Percentiles rank a stretch among this genome's conserved stretches.
Conservation (phyloP, 495 filamentous ascomycete species). For the Letharia columbiana region DNA sequence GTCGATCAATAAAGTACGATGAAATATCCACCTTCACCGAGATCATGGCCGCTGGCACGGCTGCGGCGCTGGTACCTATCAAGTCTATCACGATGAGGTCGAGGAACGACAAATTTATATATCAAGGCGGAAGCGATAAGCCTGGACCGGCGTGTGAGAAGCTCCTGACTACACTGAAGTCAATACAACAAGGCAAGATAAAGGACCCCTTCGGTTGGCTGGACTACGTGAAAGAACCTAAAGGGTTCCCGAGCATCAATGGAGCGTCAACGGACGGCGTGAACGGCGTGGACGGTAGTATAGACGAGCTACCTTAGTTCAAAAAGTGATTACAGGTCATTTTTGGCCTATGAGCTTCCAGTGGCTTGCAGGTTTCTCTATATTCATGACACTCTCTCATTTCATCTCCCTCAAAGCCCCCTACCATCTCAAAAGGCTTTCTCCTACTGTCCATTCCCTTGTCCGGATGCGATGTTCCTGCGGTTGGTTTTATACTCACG, state of each 20-base stretch:
- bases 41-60: slow-evolving; percentile 86
- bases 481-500: background rate
- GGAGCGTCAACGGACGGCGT: slow-evolving; percentile 3
- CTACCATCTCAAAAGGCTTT: background rate
- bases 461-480: background rate
- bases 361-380: background rate
- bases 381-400: background rate
- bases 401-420: background rate
- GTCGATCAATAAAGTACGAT: slow-evolving; percentile 61
- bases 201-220: slow-evolving; percentile 72
- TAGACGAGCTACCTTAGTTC: slow-evolving; percentile 20
- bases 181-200: slow-evolving; percentile 71
- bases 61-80: slow-evolving; percentile 85
- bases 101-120: slow-evolving; percentile 56
- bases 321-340: background rate
- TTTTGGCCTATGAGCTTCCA: background rate
- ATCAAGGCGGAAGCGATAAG: slow-evolving; percentile 55
- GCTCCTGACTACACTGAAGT: slow-evolving; percentile 68
- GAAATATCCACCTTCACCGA: slow-evolving; percentile 72
- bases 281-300: slow-evolving; percentile 10
- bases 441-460: background rate
- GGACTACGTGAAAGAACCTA: slow-evolving; percentile 41
- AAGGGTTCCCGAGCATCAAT: slow-evolving; percentile 14
- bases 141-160: slow-evolving; percentile 60
- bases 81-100: slow-evolving; percentile 70